Conservation (phyloP, 306 rosid genomes). For the Castanea sativa region DNA sequence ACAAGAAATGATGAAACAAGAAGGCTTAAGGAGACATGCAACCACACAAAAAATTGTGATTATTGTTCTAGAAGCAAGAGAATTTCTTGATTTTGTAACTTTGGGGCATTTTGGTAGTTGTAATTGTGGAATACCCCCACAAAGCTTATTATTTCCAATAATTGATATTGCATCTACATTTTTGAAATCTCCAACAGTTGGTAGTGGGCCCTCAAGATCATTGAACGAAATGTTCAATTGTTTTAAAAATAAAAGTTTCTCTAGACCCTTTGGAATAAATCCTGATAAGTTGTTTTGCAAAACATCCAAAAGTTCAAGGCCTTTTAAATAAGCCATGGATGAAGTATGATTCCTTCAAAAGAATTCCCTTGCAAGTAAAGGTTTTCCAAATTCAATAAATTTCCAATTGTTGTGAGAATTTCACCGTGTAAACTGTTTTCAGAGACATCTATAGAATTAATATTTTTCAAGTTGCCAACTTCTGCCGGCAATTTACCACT, state of each 20-base stretch:
- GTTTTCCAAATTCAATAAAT: not conserved
- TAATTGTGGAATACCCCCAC: not conserved
- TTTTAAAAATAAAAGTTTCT: too few relatives aligned
- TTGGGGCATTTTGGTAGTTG: not conserved
- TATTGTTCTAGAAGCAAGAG: constrained; percentile 1
- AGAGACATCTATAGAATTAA: not conserved
- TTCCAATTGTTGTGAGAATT: not conserved
- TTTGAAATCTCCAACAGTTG: too few relatives aligned
- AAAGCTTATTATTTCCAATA: constrained; percentile 10
- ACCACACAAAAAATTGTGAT: constrained; percentile 1
- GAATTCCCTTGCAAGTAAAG: not conserved
- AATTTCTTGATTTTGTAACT: constrained; percentile 7
- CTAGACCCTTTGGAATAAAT: too few relatives aligned
- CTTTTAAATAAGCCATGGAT: constrained; percentile 8
- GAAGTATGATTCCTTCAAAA: constrained; percentile 1
- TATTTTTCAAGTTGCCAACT: not conserved
- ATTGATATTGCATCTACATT: constrained; percentile 11
- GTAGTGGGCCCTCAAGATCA: too few relatives aligned
- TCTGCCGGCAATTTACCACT: constrained; percentile 11
- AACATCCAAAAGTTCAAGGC: not conserved
- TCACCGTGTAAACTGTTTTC: constrained; percentile 1
- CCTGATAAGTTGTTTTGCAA: too few relatives aligned
- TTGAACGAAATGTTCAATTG: too few relatives aligned
- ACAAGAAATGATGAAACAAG: not conserved
- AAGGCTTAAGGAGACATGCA: not conserved